Percentiles rank a stretch among this genome's conserved stretches.
Conservation (phyloP, 306 rosid species). For the Prinsepia uniflora region DNA sequence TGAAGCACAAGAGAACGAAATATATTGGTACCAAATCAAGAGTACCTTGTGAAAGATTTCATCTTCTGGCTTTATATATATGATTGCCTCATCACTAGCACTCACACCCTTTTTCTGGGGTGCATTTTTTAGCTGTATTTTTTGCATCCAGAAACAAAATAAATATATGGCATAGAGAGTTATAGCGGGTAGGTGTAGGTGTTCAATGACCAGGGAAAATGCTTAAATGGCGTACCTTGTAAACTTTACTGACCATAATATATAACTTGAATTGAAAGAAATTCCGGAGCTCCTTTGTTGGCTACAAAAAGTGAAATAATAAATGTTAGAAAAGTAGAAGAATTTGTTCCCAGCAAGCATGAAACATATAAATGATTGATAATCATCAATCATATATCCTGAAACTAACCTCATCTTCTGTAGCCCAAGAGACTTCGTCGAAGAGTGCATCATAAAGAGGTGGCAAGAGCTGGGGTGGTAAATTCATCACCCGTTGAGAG, state of each 20-base stretch:
- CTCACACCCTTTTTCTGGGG: conserved; percentile 36
- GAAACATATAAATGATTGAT: conserved; percentile 1
- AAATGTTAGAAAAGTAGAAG: conserved; percentile 20
- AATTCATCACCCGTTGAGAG: conserved; percentile 72
- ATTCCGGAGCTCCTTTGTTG: conserved; percentile 64
- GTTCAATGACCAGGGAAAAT: conserved; percentile 6
- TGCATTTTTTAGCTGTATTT: conserved; percentile 45
- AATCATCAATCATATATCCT: conserved; percentile 20
- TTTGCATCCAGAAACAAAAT: conserved; percentile 24
- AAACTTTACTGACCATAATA: conserved; percentile 56
- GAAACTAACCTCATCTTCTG: conserved; percentile 88
- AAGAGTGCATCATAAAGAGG: conserved; percentile 80
- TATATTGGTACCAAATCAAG: background rate
- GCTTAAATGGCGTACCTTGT: conserved; percentile 49
- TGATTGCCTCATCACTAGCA: conserved; percentile 38
- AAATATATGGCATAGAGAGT: background rate
- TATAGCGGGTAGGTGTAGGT: background rate
- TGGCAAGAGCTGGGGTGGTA: conserved; percentile 81
- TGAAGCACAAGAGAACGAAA: background rate
- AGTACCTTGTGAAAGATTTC: conserved; percentile 78
- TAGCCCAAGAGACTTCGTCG: conserved; percentile 84
- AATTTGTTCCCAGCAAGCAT: conserved; percentile 10
- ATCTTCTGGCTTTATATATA: conserved; percentile 78
- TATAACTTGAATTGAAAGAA: conserved; percentile 59
- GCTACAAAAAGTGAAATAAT: conserved; percentile 45